Evolutionary conservation across 1,284 basidiomycete species (phyloP).

Genomic region (Trichosporon inkin): DNA sequence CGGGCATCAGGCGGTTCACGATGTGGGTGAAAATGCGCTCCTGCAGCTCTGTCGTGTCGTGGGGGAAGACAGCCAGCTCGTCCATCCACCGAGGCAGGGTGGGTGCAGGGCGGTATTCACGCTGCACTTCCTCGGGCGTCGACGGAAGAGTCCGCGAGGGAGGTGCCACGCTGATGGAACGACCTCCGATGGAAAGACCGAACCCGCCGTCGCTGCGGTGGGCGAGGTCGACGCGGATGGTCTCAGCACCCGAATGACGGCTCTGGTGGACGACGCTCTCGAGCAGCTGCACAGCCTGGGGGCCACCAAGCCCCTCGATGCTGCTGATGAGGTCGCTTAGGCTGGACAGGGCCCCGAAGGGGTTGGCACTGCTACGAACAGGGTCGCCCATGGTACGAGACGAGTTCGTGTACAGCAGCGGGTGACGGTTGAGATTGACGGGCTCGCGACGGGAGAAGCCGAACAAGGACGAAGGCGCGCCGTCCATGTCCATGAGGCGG

Average conservation of each 20-base stretch:
- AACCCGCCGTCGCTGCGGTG: constrained; percentile 32
- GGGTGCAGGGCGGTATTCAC: constrained; percentile 60
- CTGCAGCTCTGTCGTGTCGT: constrained; percentile 69
- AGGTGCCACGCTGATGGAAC: constrained; percentile 52
- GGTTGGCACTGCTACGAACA: constrained; percentile 32
- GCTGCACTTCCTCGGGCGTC: constrained; percentile 22
- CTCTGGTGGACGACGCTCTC: constrained; percentile 60
- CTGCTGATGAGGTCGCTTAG: constrained; percentile 67
- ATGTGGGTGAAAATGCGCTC: constrained; percentile 70
- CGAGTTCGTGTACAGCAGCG: constrained; percentile 61
- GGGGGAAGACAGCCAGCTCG: constrained; percentile 76
- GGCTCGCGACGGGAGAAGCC: constrained; percentile 20
- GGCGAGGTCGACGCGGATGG: constrained; percentile 37
- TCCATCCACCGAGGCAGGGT: constrained; percentile 89
- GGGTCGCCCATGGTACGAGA: constrained; percentile 20
- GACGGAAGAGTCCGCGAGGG: constrained; percentile 14
- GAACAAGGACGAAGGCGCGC: constrained; percentile 24
- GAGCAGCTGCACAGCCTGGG: constrained; percentile 74
- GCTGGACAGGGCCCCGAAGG: constrained; percentile 50
- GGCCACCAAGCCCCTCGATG: constrained; percentile 76
- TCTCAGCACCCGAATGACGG: constrained; percentile 26
- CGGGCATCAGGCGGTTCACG: constrained; percentile 72
- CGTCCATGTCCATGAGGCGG: constrained; percentile 21
- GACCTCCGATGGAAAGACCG: constrained; percentile 34
- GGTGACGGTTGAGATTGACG: constrained; percentile 68